Percentiles rank a stretch among this genome's conserved stretches.
phyloP scores from a whole-genome alignment of 2,329 filamentous ascomycete genomes.

The Lachnellula willkommii region DNA sequence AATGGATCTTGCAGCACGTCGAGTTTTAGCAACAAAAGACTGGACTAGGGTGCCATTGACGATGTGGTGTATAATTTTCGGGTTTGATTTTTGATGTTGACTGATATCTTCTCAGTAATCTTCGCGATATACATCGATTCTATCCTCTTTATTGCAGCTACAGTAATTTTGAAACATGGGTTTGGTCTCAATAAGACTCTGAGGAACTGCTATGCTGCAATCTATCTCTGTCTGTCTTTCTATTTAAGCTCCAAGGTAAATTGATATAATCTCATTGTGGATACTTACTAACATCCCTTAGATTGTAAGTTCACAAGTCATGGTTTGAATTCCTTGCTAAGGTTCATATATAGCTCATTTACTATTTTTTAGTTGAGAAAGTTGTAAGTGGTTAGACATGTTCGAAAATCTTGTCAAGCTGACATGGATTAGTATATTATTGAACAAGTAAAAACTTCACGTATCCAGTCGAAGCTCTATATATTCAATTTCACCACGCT shows the following conservation, averaged over 20 bases:
- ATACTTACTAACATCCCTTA: too few species aligned
- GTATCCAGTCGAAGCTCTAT: slow-evolving; percentile 53
- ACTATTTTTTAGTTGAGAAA: slow-evolving; percentile 57
- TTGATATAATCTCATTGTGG: background rate
- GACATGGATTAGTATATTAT: slow-evolving; percentile 30
- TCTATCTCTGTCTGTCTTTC: slow-evolving; percentile 45
- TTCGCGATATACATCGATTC: slow-evolving; percentile 55
- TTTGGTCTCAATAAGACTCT: slow-evolving; percentile 49
- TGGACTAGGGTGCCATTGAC: slow-evolving; percentile 16
- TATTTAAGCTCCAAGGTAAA: slow-evolving; percentile 7
- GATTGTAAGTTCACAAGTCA: too few species aligned
- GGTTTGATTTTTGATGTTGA: background rate
- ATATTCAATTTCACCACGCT: slow-evolving; percentile 57
- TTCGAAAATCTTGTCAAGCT: too few species aligned
- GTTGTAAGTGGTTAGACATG: slow-evolving; percentile 28
- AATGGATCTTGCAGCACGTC: slow-evolving; percentile 6
- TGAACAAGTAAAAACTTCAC: slow-evolving; percentile 30
- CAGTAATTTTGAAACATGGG: slow-evolving; percentile 50
- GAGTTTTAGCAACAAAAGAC: slow-evolving; percentile 7
- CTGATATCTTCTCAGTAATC: slow-evolving; percentile 8
- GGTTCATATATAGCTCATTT: slow-evolving; percentile 43
- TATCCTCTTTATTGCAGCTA: slow-evolving; percentile 53
- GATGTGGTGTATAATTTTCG: slow-evolving; percentile 15
- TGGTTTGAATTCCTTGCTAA: too few species aligned
- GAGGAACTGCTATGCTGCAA: slow-evolving; percentile 50